Evolutionary conservation across 1,284 basidiomycete genomes (phyloP), one percentile per base, ranked within the genome.

Genomic region (Moesziomyces aphidis): DNA sequence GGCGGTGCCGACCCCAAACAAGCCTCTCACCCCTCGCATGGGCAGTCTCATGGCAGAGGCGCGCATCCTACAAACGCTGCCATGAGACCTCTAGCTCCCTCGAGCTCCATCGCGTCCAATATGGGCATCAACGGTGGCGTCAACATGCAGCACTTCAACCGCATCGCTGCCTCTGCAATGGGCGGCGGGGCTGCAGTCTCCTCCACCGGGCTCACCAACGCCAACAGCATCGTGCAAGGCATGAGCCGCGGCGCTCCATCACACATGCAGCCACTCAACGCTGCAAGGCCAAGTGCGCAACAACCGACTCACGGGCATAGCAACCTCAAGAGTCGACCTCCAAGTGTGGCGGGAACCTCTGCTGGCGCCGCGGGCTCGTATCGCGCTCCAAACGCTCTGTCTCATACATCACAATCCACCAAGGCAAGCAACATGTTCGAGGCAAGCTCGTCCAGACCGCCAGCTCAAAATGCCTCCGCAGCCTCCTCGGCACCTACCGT

Each of bases 121-220:
- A 73, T 73, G 71, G 66, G 66, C 22, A 69, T 69, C 47, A 63
- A 56, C 31, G 60, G 63, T 57, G 67, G 67, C 22, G 67, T 64
- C 57, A 73, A 73, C 50, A 73, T 73, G 71, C 71, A 73, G 48
- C 71, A 73, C 26, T 73, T 73, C 45, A 73, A 68, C 45, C 64
- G 71, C 19, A 61, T 73, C 22, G 70, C 70, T 50, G 64, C 70
- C 0, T 55, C 69, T 10, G 34, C 44, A 7, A 54, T 49, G 42
- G 36, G 23, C n/a, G 26, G 39, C 26, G 23, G 26, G 26, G 26
- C 50, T 23, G 55, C 44, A 3, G 44, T 54, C 13, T 61, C 61
- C 10, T 55, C 67, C 28, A 65, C 62, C 2, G 47, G 58, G 8
- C 39, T 60, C 43, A 57, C 61, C 4, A 67, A 50, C 48, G 28